Conservation (phyloP, 345 rosid genomes). For the Carallia brachiata region DNA sequence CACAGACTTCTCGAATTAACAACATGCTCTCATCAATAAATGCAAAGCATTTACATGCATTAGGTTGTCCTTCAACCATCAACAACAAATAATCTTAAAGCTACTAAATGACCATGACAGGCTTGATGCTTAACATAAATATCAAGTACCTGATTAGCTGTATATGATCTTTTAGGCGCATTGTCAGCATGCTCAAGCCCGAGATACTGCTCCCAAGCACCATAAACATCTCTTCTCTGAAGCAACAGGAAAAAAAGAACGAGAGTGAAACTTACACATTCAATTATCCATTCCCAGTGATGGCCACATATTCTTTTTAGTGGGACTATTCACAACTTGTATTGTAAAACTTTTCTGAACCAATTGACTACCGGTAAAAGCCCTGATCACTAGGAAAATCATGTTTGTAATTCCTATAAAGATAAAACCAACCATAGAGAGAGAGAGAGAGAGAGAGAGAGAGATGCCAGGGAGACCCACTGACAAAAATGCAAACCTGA, state of each 20-base stretch:
- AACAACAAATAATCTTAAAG: not conserved
- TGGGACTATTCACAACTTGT: no score
- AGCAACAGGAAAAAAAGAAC: not conserved
- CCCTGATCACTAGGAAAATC: no score
- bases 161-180: constrained; percentile 70
- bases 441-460: not conserved
- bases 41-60: not conserved
- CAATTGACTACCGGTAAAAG: no score
- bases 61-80: not conserved
- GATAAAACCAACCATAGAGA: not conserved
- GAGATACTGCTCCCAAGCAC: constrained; percentile 97
- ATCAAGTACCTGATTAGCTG: constrained; percentile 66
- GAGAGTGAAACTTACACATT: not conserved
- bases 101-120: not conserved
- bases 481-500: constrained; percentile 16
- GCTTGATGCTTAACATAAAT: not conserved
- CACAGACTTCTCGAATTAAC: not conserved
- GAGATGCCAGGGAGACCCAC: not conserved
- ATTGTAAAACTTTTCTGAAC: no score
- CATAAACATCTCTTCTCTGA: constrained; percentile 85
- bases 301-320: not conserved
- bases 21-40: not conserved
- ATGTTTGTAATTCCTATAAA: no score
- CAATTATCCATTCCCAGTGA: not conserved
- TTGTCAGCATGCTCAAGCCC: constrained; percentile 93